Base-by-base conservation (phyloP, 208 protist genomes). In the Leishmania lainsoni region DNA sequence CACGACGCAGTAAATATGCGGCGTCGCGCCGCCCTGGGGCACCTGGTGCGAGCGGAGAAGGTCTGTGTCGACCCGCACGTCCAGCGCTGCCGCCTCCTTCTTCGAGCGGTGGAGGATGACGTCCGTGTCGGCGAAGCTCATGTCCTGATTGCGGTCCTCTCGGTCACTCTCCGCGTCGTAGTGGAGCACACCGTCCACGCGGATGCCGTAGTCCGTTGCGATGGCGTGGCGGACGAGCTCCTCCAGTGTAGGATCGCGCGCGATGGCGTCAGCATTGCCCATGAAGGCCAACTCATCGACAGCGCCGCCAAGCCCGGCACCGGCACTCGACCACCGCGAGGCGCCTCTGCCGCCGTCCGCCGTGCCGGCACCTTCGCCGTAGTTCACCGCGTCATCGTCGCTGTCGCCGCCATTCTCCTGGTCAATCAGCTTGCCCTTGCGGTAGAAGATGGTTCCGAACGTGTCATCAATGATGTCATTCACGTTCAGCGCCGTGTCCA, bases 381-480 rank as follows among this genome's bases (percentile, higher is more conserved):
- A 81, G 70, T 61, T 70, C n/a, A 65, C 58, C 6, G 78, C 78
- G 32, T 91, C 84, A 35, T 89, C 81, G 17, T 92, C 89, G 70
- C 78, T 78, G 32, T 87, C 92, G 74, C 89, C 89, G 39, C 78
- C 88, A 79, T 94, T 94, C 77, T 96, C 90, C 83, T 92, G 87
- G 75, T 96, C 92, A 17, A 96, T 84, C 49, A 96, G 90, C 81
- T 94, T 94, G 20, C 92, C 92, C 12, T 89, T 87, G 52, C 89
- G 86, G 73, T 88, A 94, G 83, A 96, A 96, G 61, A 96, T 96
- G n/a, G 92, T 96, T 61, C 88, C 89, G n/a, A 96, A 81, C 56
- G 92, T 94, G 85, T 96, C 92, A 59, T 96, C 88, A 76, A 96
- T 88, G 56, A 96, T 90, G 75, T 96, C 92, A 80, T 93, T 92